Evolutionary conservation across 257 asterid species (phyloP).

Genomic region (Przewalskia tangutica): DNA sequence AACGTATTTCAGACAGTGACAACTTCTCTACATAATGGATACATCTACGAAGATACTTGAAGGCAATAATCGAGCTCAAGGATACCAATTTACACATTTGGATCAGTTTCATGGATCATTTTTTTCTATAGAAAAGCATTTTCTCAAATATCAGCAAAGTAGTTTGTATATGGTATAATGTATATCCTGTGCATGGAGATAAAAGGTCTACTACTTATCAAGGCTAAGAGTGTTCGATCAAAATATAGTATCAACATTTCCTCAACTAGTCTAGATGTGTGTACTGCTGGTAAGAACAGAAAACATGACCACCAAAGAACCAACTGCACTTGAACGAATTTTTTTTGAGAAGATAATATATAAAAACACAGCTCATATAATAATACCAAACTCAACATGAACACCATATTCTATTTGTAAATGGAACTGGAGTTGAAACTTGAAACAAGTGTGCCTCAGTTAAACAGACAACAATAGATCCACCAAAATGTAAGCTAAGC

Average conservation of each 20-base stretch:
- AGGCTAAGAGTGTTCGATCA: neutral
- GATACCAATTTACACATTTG: neutral
- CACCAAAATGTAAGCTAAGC: neutral
- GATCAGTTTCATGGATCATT: neutral
- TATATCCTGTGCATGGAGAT: neutral
- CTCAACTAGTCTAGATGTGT: neutral
- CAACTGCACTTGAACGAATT: neutral
- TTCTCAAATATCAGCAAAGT: neutral
- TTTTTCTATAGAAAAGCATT: neutral
- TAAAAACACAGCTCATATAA: neutral
- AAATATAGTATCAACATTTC: neutral
- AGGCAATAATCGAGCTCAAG: neutral
- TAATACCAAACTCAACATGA: neutral
- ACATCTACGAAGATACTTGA: neutral
- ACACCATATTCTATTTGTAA: neutral
- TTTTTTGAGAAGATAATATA: neutral
- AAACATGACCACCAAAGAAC: neutral
- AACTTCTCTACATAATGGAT: neutral
- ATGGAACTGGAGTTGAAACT: neutral
- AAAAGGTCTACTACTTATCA: neutral
- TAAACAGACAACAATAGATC: neutral
- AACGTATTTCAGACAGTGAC: constrained; percentile 66
- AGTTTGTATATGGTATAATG: neutral
- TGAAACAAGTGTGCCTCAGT: neutral
- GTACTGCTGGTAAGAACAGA: neutral